A percentile compares a stretch with the other conserved stretches of the same genome.
These are phyloP conservation scores for Xanthoconium stramineum DNA, from an alignment of 768 basidiomycete genomes.

Conservation along the genomic window DNA sequence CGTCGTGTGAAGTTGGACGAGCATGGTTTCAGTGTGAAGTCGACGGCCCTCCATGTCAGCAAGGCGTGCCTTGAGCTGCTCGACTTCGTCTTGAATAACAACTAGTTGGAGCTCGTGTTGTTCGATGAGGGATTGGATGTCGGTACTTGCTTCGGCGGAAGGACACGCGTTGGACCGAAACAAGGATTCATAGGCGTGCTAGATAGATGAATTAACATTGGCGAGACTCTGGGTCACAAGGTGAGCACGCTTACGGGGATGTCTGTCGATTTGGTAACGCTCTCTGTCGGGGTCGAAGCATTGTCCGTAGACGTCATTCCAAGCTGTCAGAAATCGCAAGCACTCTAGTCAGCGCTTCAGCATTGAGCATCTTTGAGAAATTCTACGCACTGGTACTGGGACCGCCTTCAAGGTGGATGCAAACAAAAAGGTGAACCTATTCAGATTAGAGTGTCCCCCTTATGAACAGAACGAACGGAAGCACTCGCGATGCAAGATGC, in stretches of 20 bases:
- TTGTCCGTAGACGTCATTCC: constrained; percentile 3
- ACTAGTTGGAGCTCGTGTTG: constrained; percentile 15
- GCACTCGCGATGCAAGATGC: background rate
- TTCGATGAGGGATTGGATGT: constrained; percentile 16
- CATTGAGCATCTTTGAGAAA: background rate
- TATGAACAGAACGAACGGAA: background rate
- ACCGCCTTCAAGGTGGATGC: background rate
- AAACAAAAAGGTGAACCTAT: background rate
- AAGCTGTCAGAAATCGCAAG: background rate
- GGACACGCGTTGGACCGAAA: constrained; percentile 19
- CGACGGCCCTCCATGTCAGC: constrained; percentile 11
- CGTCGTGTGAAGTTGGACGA: constrained; percentile 14
- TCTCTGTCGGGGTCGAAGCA: background rate
- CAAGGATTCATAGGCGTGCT: constrained; percentile 8
- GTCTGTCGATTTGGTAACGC: background rate
- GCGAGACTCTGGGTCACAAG: background rate
- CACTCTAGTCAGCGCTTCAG: background rate
- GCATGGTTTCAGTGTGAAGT: background rate
- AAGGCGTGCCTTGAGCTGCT: constrained; percentile 6
- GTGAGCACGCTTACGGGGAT: constrained; percentile 13
- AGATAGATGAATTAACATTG: background rate
- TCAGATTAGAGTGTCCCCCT: background rate
- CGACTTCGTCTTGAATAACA: constrained; percentile 8
- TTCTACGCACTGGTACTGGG: background rate
- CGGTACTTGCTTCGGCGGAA: background rate